Evolutionary conservation across 1,139 yeast species (phyloP).

Genomic region (Zygoascus meyerae): DNA sequence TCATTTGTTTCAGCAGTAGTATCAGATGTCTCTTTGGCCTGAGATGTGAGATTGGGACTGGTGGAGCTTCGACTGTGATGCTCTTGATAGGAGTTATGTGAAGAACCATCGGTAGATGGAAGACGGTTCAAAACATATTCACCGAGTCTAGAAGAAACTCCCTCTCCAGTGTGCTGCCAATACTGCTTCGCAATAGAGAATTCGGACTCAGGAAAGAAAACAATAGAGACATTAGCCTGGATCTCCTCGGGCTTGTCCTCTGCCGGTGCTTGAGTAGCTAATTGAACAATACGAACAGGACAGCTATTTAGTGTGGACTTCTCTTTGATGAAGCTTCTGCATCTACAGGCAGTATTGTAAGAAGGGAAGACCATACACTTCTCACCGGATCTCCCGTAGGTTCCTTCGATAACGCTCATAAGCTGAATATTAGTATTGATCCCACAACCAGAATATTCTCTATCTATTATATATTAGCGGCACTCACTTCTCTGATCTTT

Average conservation of each 20-base stretch:
- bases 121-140: slow-evolving; percentile 62
- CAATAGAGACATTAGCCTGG: slow-evolving; percentile 67
- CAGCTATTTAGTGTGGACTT: slow-evolving; percentile 30
- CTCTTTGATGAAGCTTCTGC: slow-evolving; percentile 65
- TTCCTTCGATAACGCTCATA: slow-evolving; percentile 32
- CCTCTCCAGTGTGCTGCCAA: slow-evolving; percentile 98
- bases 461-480: neutral
- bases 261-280: slow-evolving; percentile 66
- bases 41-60: slow-evolving; percentile 11
- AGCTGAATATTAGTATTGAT: slow-evolving; percentile 14
- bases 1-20: slow-evolving; percentile 39
- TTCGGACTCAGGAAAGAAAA: slow-evolving; percentile 59
- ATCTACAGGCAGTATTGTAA: slow-evolving; percentile 71
- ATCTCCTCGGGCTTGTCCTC: slow-evolving; percentile 43
- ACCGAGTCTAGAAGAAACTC: slow-evolving; percentile 81
- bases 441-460: neutral
- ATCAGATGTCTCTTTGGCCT: slow-evolving; percentile 12
- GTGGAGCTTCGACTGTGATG: slow-evolving; percentile 11
- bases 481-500: slow-evolving; percentile 56
- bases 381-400: slow-evolving; percentile 77
- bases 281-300: slow-evolving; percentile 65
- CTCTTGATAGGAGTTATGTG: slow-evolving; percentile 11
- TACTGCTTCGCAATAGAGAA: slow-evolving; percentile 68
- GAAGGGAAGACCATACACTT: slow-evolving; percentile 70
- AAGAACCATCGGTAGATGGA: slow-evolving; percentile 2